Base-by-base conservation (phyloP, 257 asterid genomes). In the Euphrasia confusa region DNA sequence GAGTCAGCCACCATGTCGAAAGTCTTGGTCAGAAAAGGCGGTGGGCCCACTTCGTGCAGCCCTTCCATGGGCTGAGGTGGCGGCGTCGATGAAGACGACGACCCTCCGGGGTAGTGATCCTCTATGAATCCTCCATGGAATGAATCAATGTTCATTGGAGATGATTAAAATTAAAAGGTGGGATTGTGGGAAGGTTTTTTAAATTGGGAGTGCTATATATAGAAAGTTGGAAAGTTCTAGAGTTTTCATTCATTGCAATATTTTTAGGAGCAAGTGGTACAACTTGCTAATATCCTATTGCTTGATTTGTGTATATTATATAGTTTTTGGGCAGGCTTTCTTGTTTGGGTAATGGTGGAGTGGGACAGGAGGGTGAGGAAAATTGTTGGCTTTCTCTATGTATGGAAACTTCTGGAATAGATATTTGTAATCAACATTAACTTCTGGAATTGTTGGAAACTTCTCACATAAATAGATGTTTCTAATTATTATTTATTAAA, bases 61-160 rank as follows among this genome's bases (percentile, higher is more conserved):
- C 97, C 97, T 14, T 87, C 97, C 82, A 81, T 79, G 27, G 96
- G 90, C 83, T 67, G 80, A n/a, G n/a, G n/a, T n/a, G n/a, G n/a
- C n/a, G n/a, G n/a, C 48, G 97, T 94, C 58, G 64, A 65, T 48
- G 18, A 61, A 44, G 21, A 4, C 2, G 55, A 14, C 3, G 55
- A 49, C 0, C 54, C 54, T 48, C 54, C 54, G 0, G 54, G 54
- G 54, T n/a, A 12, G 6, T 21, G 24, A 21, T n/a, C 54, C 2
- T 49, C 55, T 15, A 14, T 49, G 55, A 49, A 33, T 33, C 39
- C 17, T 33, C 39, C 17, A 17, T 17, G 55, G 3, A 49, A 44
- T 44, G 50, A 13, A 14, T 48, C 8, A 17, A 17, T 17, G 15
- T 49, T 49, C 55, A 49, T 49, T 14, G 55, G 27, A 17, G 15